Conservation (phyloP, 139 green algal species). For the Micractinium conductrix region DNA sequence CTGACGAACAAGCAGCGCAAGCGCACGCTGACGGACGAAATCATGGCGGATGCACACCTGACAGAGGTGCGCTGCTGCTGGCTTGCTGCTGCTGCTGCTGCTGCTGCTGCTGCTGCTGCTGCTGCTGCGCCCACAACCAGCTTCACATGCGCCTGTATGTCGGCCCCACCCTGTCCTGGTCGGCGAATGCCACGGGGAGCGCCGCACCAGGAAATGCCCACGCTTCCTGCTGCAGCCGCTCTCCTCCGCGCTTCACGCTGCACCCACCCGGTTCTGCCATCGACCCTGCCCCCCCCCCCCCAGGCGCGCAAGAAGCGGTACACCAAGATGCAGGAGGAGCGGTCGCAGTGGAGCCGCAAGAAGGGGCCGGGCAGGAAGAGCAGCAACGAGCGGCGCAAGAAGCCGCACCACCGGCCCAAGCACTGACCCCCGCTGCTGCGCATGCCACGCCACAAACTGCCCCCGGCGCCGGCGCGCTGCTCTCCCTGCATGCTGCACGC, state of each 20-base stretch:
- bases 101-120: not conserved
- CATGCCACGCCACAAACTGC: no score
- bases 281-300: not conserved
- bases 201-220: no score
- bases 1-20: constrained; percentile 79
- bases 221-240: not conserved
- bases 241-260: not conserved
- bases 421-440: no score
- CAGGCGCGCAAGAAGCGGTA: constrained; percentile 63
- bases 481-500: no score
- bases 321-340: constrained; percentile 56
- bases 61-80: constrained; percentile 15
- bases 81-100: not conserved
- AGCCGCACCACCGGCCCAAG: constrained; percentile 48
- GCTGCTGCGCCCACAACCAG: not conserved
- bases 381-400: constrained; percentile 43
- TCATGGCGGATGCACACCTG: constrained; percentile 73
- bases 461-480: no score
- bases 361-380: constrained; percentile 38
- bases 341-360: constrained; percentile 9
- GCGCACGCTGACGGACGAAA: constrained; percentile 64
- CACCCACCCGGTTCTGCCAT: no score
- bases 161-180: no score
- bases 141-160: not conserved
- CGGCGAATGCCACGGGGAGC: no score